Percentiles rank a stretch among this genome's conserved stretches.
These are phyloP conservation scores for Leucocoprinus leucothites DNA, from an alignment of 768 basidiomycete species.

Conservation along the genomic window DNA sequence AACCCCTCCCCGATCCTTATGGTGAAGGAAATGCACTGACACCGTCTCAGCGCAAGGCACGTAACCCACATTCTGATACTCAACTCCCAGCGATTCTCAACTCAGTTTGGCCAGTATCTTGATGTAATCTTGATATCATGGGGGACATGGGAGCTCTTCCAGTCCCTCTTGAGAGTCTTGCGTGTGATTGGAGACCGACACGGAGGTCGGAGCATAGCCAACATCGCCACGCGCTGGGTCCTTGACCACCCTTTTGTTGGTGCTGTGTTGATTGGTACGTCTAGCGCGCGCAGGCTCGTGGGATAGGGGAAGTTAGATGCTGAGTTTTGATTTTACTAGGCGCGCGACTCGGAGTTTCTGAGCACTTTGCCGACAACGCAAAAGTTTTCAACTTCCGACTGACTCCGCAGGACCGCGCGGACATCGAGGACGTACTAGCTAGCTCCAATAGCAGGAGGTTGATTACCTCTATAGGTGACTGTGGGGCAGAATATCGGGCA, in stretches of 20 bases:
- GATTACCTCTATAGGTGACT: slow-evolving; percentile 71
- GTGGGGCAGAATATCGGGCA: slow-evolving; percentile 73
- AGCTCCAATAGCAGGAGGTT: slow-evolving; percentile 57
- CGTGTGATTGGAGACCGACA: slow-evolving; percentile 62
- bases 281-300: not conserved
- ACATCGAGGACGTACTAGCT: slow-evolving; percentile 57
- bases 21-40: slow-evolving; percentile 46
- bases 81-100: slow-evolving; percentile 5
- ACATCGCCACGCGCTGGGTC: slow-evolving; percentile 78
- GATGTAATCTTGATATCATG: slow-evolving; percentile 77
- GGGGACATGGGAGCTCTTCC: slow-evolving; percentile 76
- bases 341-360: slow-evolving; percentile 67
- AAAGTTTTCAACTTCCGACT: slow-evolving; percentile 57
- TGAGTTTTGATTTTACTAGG: slow-evolving; percentile 35
- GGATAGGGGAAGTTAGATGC: not conserved
- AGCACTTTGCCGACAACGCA: slow-evolving; percentile 66
- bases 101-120: slow-evolving; percentile 52
- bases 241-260: slow-evolving; percentile 73
- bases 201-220: slow-evolving; percentile 63
- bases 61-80: not conserved
- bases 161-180: slow-evolving; percentile 53
- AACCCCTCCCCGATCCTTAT: slow-evolving; percentile 69
- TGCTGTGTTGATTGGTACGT: slow-evolving; percentile 69
- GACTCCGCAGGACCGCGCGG: slow-evolving; percentile 48
- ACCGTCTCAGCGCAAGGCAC: slow-evolving; percentile 78